Percentiles rank a stretch among this genome's conserved stretches.
Conservation (phyloP, 2,329 filamentous ascomycete genomes). For the Fusarium tanahbumbuense region DNA sequence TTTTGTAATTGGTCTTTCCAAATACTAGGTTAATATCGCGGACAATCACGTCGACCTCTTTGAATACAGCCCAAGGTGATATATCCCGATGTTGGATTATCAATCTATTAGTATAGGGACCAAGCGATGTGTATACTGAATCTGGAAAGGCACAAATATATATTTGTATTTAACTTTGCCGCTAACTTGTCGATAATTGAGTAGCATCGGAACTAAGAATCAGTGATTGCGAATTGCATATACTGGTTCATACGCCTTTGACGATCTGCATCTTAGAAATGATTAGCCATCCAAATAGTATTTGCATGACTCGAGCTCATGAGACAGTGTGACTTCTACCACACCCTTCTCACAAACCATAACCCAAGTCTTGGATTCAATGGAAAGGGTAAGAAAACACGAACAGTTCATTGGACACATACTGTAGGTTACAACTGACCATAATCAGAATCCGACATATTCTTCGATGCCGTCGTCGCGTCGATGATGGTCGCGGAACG, state of each 20-base stretch:
- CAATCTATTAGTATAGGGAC: too few relatives aligned
- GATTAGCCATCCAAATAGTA: background rate
- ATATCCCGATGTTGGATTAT: too few relatives aligned
- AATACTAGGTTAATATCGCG: too few relatives aligned
- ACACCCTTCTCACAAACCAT: background rate
- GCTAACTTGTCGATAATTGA: background rate
- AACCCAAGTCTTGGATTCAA: background rate
- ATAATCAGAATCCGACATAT: background rate
- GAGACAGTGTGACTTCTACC: too few relatives aligned
- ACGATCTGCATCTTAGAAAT: background rate
- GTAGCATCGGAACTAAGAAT: background rate
- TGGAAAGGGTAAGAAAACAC: background rate
- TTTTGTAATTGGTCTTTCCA: too few relatives aligned
- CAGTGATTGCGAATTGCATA: background rate
- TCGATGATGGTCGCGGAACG: background rate
- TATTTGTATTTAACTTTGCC: too few relatives aligned
- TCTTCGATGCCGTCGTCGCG: background rate
- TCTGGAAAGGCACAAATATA: too few relatives aligned
- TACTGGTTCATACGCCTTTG: background rate
- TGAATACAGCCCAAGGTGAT: too few relatives aligned
- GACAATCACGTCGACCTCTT: too few relatives aligned
- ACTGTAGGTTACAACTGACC: rapidly evolving
- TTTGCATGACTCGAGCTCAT: background rate
- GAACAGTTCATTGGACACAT: too few relatives aligned
- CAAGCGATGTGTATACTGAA: too few relatives aligned